phyloP scores from a whole-genome alignment of 2,329 filamentous ascomycete genomes.

The Rachicladosporium sp. region DNA sequence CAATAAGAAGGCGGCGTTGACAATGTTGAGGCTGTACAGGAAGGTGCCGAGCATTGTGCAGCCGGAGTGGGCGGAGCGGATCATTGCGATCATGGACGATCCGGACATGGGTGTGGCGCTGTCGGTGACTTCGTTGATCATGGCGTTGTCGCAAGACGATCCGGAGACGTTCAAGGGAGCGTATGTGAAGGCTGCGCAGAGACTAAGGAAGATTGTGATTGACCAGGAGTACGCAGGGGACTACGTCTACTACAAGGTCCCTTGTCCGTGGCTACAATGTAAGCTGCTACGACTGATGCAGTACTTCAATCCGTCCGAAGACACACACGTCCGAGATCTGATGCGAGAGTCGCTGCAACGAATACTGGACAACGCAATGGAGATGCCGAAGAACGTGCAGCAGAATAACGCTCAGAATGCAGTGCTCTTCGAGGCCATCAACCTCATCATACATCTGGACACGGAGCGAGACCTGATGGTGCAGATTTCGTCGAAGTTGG shows the following conservation, averaged over 20 bases:
- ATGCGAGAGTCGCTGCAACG: slow-evolving; percentile 84
- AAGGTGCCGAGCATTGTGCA: slow-evolving; percentile 91
- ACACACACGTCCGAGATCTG: slow-evolving; percentile 80
- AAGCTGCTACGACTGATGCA: slow-evolving; percentile 85
- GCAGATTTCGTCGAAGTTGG: slow-evolving; percentile 80
- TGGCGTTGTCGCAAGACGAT: slow-evolving; percentile 87
- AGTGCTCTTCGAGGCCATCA: slow-evolving; percentile 95
- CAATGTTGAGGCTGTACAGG: slow-evolving; percentile 81
- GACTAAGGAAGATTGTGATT: slow-evolving; percentile 78
- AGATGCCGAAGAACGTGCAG: slow-evolving; percentile 94
- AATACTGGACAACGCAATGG: slow-evolving; percentile 82
- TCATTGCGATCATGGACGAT: slow-evolving; percentile 98
- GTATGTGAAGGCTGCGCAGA: slow-evolving; percentile 83
- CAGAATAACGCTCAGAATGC: slow-evolving; percentile 99
- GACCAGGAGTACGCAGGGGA: slow-evolving; percentile 82
- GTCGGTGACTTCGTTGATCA: slow-evolving; percentile 89
- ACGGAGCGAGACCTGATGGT: slow-evolving; percentile 92
- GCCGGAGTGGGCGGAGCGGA: slow-evolving; percentile 92
- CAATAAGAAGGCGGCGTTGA: slow-evolving; percentile 97
- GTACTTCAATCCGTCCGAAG: slow-evolving; percentile 93
- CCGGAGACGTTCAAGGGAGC: slow-evolving; percentile 88
- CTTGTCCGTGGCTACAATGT: slow-evolving; percentile 95
- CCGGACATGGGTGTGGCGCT: slow-evolving; percentile 84
- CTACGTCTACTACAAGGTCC: slow-evolving; percentile 99
- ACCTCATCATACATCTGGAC: slow-evolving; percentile 93